Conservation (phyloP, 345 rosid species). For the Populus simonii region DNA sequence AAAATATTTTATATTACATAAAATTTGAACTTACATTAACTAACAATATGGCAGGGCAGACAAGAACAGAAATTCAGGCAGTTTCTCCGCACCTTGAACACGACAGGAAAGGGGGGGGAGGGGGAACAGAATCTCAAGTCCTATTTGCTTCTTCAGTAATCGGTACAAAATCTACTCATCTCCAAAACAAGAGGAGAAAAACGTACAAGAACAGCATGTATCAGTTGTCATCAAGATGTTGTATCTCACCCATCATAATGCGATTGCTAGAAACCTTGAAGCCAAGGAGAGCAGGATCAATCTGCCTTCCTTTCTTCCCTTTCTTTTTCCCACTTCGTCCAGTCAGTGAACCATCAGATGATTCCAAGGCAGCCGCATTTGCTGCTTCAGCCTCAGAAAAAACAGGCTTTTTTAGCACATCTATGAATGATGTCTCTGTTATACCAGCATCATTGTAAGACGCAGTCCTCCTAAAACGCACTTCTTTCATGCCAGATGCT, state of each 20-base stretch:
- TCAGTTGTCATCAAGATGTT: slow-evolving; percentile 45
- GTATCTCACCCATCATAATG: slow-evolving; percentile 90
- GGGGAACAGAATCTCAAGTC: not conserved
- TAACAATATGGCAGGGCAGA: no score
- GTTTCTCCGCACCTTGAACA: not conserved
- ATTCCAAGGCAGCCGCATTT: slow-evolving; percentile 12
- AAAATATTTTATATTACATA: not conserved
- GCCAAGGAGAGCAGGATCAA: slow-evolving; percentile 86
- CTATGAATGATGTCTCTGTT: slow-evolving; percentile 73
- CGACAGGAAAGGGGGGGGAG: no score
- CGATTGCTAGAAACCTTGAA: slow-evolving; percentile 92
- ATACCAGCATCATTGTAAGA: slow-evolving; percentile 47
- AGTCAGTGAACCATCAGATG: slow-evolving; percentile 23
- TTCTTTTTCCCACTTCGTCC: slow-evolving; percentile 62
- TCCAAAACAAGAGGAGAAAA: not conserved
- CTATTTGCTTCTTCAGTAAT: not conserved
- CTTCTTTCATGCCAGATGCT: slow-evolving; percentile 45
- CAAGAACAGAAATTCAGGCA: not conserved
- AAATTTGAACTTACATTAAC: no score
- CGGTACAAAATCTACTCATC: slow-evolving; percentile 17
- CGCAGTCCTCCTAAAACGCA: slow-evolving; percentile 44
- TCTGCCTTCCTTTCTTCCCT: slow-evolving; percentile 87
- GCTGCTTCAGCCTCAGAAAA: not conserved
- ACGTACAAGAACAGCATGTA: slow-evolving; percentile 1
- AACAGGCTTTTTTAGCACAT: slow-evolving; percentile 51